A percentile compares a stretch with the other conserved stretches of the same genome.
phyloP scores from a whole-genome alignment of 2,329 filamentous ascomycete species.

The Hirsutella minnesotensis region DNA sequence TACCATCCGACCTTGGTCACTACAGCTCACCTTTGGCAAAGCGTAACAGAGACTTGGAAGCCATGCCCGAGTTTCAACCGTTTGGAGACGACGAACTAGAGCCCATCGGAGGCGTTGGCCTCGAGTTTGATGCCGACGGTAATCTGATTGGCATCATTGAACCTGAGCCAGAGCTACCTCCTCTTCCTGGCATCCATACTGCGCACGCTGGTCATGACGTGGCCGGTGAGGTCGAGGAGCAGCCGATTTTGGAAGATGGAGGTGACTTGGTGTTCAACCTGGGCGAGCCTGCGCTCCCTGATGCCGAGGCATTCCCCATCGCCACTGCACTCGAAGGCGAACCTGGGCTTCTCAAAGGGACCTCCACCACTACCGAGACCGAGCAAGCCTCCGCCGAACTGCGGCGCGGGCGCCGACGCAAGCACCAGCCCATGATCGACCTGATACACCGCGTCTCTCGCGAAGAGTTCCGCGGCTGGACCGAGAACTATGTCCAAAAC shows the following conservation, averaged over 20 bases:
- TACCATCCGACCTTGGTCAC: slow-evolving; percentile 22
- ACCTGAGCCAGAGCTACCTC: slow-evolving; percentile 31
- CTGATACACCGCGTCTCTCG: slow-evolving; percentile 21
- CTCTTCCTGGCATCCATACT: slow-evolving; percentile 15
- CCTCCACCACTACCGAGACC: slow-evolving; percentile 12
- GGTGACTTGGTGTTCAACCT: slow-evolving; percentile 18
- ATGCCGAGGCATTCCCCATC: slow-evolving; percentile 22
- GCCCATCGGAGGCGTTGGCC: slow-evolving; percentile 26
- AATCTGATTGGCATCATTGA: slow-evolving; percentile 32
- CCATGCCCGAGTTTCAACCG: slow-evolving; percentile 15
- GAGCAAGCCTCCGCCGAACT: slow-evolving; percentile 9
- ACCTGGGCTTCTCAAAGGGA: slow-evolving; percentile 7
- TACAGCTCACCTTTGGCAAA: slow-evolving; percentile 17
- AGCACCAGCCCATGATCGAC: slow-evolving; percentile 18
- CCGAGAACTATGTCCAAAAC: slow-evolving; percentile 33
- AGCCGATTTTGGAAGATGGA: not conserved
- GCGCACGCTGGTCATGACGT: not conserved
- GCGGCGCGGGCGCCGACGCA: slow-evolving; percentile 14
- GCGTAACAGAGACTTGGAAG: slow-evolving; percentile 7
- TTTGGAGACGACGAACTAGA: slow-evolving; percentile 28
- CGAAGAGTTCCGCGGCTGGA: slow-evolving; percentile 27
- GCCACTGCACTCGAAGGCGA: slow-evolving; percentile 7
- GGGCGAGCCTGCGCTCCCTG: slow-evolving; percentile 25
- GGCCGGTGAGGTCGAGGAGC: not conserved
- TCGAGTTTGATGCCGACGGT: slow-evolving; percentile 40